These are phyloP conservation scores for Oropetium thomaeum DNA, from an alignment of 176 grass and related monocot species.

Conservation along the genomic window DNA sequence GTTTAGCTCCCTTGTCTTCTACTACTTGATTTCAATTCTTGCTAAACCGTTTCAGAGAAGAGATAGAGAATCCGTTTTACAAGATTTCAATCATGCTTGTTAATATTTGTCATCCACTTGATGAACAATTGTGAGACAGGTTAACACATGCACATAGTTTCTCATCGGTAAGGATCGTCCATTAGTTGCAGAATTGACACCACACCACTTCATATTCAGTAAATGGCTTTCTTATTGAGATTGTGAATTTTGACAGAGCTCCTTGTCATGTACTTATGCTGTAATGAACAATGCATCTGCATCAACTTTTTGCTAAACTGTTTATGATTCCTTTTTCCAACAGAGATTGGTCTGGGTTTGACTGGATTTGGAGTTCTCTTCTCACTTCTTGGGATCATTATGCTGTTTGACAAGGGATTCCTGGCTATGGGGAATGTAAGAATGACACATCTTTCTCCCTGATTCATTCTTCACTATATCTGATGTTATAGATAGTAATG, in stretches of 20 bases:
- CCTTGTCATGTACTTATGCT: neutral
- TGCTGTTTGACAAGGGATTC: conserved; percentile 92
- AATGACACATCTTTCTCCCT: neutral
- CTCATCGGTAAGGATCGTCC: neutral
- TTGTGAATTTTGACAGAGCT: neutral
- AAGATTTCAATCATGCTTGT: neutral
- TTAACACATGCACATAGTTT: neutral
- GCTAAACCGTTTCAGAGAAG: neutral
- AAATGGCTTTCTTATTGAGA: neutral
- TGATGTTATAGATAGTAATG: neutral
- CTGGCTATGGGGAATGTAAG: conserved; percentile 88
- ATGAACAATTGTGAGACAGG: neutral
- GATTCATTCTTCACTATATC: neutral
- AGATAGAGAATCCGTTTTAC: neutral
- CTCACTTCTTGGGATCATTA: conserved; percentile 78
- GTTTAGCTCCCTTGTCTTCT: too few species aligned
- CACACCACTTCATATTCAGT: neutral
- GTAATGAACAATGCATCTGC: neutral
- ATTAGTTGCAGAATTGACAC: neutral
- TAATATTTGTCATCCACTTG: neutral
- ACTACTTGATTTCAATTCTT: neutral
- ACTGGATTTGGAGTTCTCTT: conserved; percentile 85
- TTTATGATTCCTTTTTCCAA: neutral
- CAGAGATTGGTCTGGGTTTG: conserved; percentile 82
- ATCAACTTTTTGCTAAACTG: neutral